Percentiles rank a stretch among this genome's conserved stretches.
Evolutionary conservation across 495 filamentous ascomycete genomes (phyloP).

Genomic region (Neurospora tetrasperma): DNA sequence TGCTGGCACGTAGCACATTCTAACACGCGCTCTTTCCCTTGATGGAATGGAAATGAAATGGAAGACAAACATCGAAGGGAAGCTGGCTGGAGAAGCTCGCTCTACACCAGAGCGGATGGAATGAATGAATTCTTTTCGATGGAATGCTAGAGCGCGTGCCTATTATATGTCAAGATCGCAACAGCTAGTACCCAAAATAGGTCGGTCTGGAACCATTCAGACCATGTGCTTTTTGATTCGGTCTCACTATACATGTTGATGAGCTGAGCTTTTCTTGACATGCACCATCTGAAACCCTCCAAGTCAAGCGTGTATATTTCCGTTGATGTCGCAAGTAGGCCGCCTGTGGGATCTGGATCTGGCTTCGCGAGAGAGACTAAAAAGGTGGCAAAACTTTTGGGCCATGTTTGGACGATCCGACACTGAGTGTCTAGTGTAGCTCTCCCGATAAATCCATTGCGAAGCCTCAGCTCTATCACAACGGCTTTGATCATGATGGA

Average conservation of each 20-base stretch:
- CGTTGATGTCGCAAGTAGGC: neutral
- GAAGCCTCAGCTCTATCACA: neutral
- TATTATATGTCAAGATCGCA: neutral
- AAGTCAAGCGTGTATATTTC: neutral
- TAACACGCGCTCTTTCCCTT: neutral
- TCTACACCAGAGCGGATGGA: neutral
- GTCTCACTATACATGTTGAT: neutral
- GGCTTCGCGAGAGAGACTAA: neutral
- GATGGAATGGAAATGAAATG: neutral
- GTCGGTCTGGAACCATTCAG: neutral
- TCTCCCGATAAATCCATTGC: neutral
- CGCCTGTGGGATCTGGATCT: neutral
- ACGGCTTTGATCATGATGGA: neutral
- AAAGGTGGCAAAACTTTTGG: neutral
- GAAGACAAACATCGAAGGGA: neutral
- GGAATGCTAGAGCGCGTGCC: neutral
- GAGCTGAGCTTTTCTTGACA: neutral
- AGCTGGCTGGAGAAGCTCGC: neutral
- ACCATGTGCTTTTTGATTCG: neutral
- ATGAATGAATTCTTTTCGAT: neutral
- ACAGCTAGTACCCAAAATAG: neutral
- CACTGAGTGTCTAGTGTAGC: neutral
- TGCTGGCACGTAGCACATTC: neutral
- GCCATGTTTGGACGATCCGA: neutral
- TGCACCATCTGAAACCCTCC: neutral